A percentile compares a stretch with the other conserved stretches of the same genome.
These are phyloP conservation scores for Apiotrichum porosum DNA, from an alignment of 1,284 basidiomycete species.

Conservation along the genomic window DNA sequence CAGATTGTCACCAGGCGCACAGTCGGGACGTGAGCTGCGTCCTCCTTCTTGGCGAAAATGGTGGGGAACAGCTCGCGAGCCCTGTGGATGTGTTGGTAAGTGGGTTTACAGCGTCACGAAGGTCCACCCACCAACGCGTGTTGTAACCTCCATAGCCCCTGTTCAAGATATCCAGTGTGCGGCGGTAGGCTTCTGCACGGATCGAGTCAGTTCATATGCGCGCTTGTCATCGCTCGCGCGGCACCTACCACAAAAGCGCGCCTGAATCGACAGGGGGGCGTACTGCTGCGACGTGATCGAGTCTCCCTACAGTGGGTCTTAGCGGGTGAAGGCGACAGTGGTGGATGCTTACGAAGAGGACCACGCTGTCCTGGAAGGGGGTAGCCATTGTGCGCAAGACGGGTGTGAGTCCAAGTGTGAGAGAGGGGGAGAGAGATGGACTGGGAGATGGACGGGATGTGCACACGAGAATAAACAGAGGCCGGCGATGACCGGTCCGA, in stretches of 20 bases:
- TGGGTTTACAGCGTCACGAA: background rate
- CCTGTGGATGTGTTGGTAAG: slow-evolving; percentile 8
- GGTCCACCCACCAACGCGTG: slow-evolving; percentile 19
- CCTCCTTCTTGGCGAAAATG: slow-evolving; percentile 31
- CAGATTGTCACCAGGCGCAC: slow-evolving; percentile 38
- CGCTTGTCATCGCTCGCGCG: too few species aligned
- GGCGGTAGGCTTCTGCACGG: slow-evolving; percentile 30
- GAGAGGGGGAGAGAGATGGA: too few species aligned
- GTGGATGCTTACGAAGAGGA: slow-evolving; percentile 32
- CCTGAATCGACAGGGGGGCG: slow-evolving; percentile 14
- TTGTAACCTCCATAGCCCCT: slow-evolving; percentile 38
- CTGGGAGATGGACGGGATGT: too few species aligned
- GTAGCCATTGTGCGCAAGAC: slow-evolving; percentile 17
- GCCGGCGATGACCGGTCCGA: too few species aligned
- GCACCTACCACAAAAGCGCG: slow-evolving; percentile 18
- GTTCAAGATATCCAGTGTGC: slow-evolving; percentile 37
- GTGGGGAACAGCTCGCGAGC: slow-evolving; percentile 19
- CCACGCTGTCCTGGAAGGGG: slow-evolving; percentile 24
- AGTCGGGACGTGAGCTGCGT: slow-evolving; percentile 8
- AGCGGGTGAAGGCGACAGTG: too few species aligned
- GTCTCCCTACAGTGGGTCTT: slow-evolving; percentile 19
- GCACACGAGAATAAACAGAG: too few species aligned
- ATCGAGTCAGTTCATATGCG: too few species aligned
- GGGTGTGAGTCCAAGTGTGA: too few species aligned
- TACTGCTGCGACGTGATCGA: slow-evolving; percentile 26